Evolutionary conservation across 2,329 filamentous ascomycete species (phyloP).

Genomic region (Monilinia aucupariae): DNA sequence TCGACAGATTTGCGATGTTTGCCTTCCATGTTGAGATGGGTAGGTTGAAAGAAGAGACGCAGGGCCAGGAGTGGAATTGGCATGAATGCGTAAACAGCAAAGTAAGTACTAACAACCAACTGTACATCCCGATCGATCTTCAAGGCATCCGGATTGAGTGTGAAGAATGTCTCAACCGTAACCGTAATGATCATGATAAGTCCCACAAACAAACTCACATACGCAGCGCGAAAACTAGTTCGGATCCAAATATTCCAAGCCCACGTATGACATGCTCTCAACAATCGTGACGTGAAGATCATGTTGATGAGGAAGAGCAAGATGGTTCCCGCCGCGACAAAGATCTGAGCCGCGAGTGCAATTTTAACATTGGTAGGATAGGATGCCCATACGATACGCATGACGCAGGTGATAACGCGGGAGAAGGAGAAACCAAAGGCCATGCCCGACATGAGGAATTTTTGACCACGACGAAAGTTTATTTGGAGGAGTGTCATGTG

Average conservation of each 20-base stretch:
- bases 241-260: constrained; percentile 57
- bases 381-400: constrained; percentile 45
- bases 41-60: background rate
- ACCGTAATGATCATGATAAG: constrained; percentile 53
- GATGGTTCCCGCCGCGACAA: constrained; percentile 43
- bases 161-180: constrained; percentile 7
- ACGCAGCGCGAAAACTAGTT: constrained; percentile 41
- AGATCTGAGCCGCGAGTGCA: constrained; percentile 5
- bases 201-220: constrained; percentile 56
- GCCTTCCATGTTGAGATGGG: background rate
- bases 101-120: constrained; percentile 46
- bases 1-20: constrained; percentile 40
- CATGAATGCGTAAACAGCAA: constrained; percentile 55
- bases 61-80: constrained; percentile 44
- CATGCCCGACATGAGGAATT: constrained; percentile 54
- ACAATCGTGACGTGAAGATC: constrained; percentile 66
- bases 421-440: constrained; percentile 55
- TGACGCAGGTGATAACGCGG: constrained; percentile 41
- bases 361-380: background rate
- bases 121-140: constrained; percentile 43
- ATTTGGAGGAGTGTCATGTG: constrained; percentile 52
- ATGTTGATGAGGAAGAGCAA: constrained; percentile 74
- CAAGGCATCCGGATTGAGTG: constrained; percentile 55
- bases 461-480: constrained; percentile 39
- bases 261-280: constrained; percentile 62